Percentiles rank a stretch among this genome's conserved stretches.
These are phyloP conservation scores for Alternaria sp. DNA, from an alignment of 2,329 filamentous ascomycete species.

Conservation along the genomic window DNA sequence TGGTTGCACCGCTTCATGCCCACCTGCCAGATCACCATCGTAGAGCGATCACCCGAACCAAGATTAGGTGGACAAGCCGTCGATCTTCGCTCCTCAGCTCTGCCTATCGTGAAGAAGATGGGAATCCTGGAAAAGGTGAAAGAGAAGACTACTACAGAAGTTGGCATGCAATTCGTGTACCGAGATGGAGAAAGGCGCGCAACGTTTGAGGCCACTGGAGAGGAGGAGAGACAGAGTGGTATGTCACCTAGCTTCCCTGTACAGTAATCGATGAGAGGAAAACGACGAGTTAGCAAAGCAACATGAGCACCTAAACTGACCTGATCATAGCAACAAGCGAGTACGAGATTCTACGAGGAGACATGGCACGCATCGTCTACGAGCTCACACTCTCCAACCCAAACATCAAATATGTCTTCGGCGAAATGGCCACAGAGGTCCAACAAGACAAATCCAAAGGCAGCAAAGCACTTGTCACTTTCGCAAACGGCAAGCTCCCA, in stretches of 20 bases:
- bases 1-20: conserved; percentile 50
- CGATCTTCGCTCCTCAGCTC: conserved; percentile 60
- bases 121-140: conserved; percentile 55
- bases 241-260: background rate
- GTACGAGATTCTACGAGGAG: conserved; percentile 66
- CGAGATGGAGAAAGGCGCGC: conserved; percentile 29
- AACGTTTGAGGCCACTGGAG: conserved; percentile 40
- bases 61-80: conserved; percentile 60
- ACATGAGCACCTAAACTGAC: too few relatives aligned
- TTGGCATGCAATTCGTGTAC: conserved; percentile 54
- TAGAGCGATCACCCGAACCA: conserved; percentile 52
- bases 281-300: background rate
- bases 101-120: conserved; percentile 54
- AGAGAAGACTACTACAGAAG: conserved; percentile 53
- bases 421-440: conserved; percentile 36
- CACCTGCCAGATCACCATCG: conserved; percentile 44
- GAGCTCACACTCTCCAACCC: conserved; percentile 43
- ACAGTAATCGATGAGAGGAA: background rate
- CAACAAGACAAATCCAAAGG: background rate
- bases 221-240: background rate
- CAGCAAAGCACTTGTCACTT: conserved; percentile 48
- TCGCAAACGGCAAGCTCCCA: conserved; percentile 38
- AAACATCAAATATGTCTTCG: conserved; percentile 45
- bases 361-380: conserved; percentile 60
- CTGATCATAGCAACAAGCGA: conserved; percentile 55